Percentiles rank a stretch among this genome's conserved stretches.
phyloP scores from a whole-genome alignment of 306 rosid species.

The Cucumis sativus region Cucumber_9930_V3 NC_026659.2:14401001-14401500 shows the following conservation, averaged over 20 bases:
- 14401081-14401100: neutral
- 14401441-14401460: constrained; percentile 70
- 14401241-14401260: constrained; percentile 86
- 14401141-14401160: neutral
- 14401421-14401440: constrained; percentile 78
- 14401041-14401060: neutral
- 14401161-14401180: neutral
- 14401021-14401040: too few species aligned
- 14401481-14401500: constrained; percentile 65
- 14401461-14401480: constrained; percentile 82
- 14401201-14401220: constrained; percentile 95
- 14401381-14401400: constrained; percentile 61
- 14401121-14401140: neutral
- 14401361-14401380: too few species aligned
- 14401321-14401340: neutral
- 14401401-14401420: constrained; percentile 87
- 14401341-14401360: too few species aligned
- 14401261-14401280: constrained; percentile 98
- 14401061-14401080: neutral
- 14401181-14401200: neutral
- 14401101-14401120: neutral
- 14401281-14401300: neutral
- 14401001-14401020: too few species aligned
- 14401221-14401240: constrained; percentile 89
- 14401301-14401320: neutral